A percentile compares a stretch with the other conserved stretches of the same genome.
Evolutionary conservation across 2,329 filamentous ascomycete genomes (phyloP).

Genomic region (Nemania serpens): DNA sequence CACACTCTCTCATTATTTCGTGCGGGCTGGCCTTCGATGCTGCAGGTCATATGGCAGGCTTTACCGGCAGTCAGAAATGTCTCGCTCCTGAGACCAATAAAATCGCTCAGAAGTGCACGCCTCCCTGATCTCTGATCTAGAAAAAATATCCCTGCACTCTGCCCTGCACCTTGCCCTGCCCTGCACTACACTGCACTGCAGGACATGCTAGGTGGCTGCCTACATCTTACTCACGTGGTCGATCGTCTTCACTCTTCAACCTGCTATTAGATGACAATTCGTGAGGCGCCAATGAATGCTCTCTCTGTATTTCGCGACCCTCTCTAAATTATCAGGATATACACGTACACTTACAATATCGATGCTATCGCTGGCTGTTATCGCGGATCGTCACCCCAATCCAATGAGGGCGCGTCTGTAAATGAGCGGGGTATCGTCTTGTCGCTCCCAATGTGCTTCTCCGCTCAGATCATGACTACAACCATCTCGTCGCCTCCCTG

Average conservation of each 20-base stretch:
- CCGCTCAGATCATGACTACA: slow-evolving; percentile 7
- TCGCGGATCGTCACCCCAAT: neutral
- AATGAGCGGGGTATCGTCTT: slow-evolving; percentile 18
- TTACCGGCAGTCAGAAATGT: neutral
- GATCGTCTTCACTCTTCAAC: no score
- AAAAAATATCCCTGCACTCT: no score
- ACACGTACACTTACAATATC: neutral
- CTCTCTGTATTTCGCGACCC: no score
- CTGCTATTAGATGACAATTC: no score
- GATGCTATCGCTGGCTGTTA: neutral
- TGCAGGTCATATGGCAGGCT: neutral
- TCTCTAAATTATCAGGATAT: no score
- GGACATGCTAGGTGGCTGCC: no score
- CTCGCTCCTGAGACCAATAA: neutral
- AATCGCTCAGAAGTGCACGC: neutral
- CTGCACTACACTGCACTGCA: no score
- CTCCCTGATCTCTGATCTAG: neutral
- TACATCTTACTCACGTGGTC: no score
- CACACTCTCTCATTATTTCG: no score
- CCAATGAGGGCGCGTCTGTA: neutral
- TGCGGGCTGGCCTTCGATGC: neutral
- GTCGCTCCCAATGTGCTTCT: neutral
- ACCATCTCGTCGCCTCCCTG: slow-evolving; percentile 24
- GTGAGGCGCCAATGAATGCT: neutral
- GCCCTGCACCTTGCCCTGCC: no score